A percentile compares a stretch with the other conserved stretches of the same genome.
Evolutionary conservation across 106 monocot species (phyloP).

Genomic region (Apostasia ramifera): DNA sequence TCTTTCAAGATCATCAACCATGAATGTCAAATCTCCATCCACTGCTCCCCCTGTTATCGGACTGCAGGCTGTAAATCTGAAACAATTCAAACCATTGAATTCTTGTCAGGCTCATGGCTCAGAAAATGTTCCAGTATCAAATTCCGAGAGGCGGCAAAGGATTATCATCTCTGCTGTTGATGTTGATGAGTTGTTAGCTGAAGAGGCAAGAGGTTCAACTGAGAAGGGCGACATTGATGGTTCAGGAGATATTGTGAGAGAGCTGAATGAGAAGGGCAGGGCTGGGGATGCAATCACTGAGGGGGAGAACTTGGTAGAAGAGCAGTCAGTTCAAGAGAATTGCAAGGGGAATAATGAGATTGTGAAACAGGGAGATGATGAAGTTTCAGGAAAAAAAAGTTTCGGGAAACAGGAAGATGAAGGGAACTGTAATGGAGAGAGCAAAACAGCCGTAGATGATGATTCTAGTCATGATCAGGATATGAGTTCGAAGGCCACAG

Average conservation of each 20-base stretch:
- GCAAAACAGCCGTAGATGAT: neutral
- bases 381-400: neutral
- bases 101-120: too few relatives aligned
- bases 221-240: neutral
- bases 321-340: neutral
- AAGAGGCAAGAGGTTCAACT: slow-evolving; percentile 2
- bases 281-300: neutral
- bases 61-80: neutral
- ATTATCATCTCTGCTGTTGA: neutral
- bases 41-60: neutral
- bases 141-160: neutral
- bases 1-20: slow-evolving; percentile 13
- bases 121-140: neutral
- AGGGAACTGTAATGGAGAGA: too few relatives aligned
- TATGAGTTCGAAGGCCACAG: neutral
- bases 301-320: neutral
- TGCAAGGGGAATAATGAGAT: neutral
- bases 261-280: neutral
- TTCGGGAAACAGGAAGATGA: too few relatives aligned
- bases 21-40: slow-evolving; percentile 1
- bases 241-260: neutral
- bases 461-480: neutral
- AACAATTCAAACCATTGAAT: too few relatives aligned
- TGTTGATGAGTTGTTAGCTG: slow-evolving; percentile 12
- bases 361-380: neutral